Conservation (phyloP, 208 protist genomes). For the Acanthamoeba castellanii region DNA sequence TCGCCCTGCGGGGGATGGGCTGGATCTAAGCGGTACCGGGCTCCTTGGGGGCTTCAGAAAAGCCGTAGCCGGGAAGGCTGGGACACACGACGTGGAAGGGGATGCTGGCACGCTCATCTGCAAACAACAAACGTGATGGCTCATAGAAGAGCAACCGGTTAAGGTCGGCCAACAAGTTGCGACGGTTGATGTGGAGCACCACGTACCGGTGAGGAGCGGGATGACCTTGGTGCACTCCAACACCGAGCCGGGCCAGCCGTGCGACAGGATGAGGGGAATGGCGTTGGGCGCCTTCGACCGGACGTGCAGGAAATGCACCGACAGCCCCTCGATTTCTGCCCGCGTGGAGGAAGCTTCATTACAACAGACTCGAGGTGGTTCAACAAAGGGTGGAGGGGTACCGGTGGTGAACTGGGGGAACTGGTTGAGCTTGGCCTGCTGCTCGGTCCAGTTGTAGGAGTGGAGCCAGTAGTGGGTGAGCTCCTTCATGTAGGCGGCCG, state of each 20-base stretch:
- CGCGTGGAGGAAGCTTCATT: background rate
- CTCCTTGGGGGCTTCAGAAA: conserved; percentile 56
- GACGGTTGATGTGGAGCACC: too few species aligned
- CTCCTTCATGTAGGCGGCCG: conserved; percentile 8
- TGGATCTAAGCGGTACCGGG: background rate
- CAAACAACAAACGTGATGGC: background rate
- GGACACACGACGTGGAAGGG: conserved; percentile 75
- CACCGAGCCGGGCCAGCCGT: conserved; percentile 70
- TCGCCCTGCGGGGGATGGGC: too few species aligned
- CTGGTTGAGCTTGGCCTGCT: conserved; percentile 9
- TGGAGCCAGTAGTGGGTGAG: conserved; percentile 43
- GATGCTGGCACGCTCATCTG: background rate
- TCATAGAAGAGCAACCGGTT: too few species aligned
- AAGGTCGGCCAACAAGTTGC: background rate
- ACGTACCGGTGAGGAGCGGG: conserved; percentile 54
- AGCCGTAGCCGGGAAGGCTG: conserved; percentile 64
- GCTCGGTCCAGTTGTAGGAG: conserved; percentile 40
- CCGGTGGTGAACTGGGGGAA: conserved; percentile 64
- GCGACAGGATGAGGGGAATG: conserved; percentile 36
- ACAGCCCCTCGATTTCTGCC: conserved; percentile 50
- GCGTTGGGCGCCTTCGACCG: conserved; percentile 30
- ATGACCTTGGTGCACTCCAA: conserved; percentile 69
- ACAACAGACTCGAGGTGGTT: background rate
- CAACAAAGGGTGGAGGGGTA: background rate
- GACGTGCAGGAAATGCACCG: conserved; percentile 72